Percentiles rank a stretch among this genome's conserved stretches.
Evolutionary conservation across 2,329 filamentous ascomycete genomes (phyloP).

Genomic region (Diaporthe sp.): DNA sequence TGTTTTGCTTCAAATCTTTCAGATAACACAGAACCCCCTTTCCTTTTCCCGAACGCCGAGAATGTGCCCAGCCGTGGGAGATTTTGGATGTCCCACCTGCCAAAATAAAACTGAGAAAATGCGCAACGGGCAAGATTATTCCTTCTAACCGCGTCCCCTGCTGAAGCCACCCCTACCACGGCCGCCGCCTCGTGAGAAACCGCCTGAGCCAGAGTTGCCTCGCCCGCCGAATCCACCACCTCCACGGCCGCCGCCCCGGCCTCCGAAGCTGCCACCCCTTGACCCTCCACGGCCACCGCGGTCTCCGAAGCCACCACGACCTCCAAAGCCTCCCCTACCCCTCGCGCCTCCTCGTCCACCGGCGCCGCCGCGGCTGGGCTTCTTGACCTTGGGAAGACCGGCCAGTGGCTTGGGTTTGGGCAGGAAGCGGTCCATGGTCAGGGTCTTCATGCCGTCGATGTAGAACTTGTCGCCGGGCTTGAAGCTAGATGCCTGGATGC

Average conservation of each 20-base stretch:
- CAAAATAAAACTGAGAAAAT: slow-evolving; percentile 35
- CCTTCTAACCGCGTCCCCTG: slow-evolving; percentile 43
- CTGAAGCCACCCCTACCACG: slow-evolving; percentile 52
- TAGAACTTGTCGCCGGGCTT: slow-evolving; percentile 98
- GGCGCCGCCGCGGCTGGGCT: slow-evolving; percentile 67
- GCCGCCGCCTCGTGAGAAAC: slow-evolving; percentile 48
- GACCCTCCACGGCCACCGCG: slow-evolving; percentile 39
- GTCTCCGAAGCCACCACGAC: slow-evolving; percentile 50
- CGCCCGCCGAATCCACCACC: slow-evolving; percentile 43
- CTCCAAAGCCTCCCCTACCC: slow-evolving; percentile 48
- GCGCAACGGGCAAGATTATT: slow-evolving; percentile 6
- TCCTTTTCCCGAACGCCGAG: slow-evolving; percentile 42
- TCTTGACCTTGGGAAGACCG: slow-evolving; percentile 69
- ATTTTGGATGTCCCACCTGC: slow-evolving; percentile 37
- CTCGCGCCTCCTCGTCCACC: slow-evolving; percentile 59
- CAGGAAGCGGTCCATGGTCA: slow-evolving; percentile 95
- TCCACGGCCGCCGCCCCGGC: slow-evolving; percentile 51
- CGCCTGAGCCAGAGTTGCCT: slow-evolving; percentile 43
- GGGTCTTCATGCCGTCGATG: slow-evolving; percentile 93
- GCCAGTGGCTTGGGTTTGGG: slow-evolving; percentile 87
- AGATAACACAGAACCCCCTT: slow-evolving; percentile 38
- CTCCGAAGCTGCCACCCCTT: slow-evolving; percentile 43
- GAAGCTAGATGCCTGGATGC: slow-evolving; percentile 95
- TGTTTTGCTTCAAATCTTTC: slow-evolving; percentile 36
- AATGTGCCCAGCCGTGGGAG: slow-evolving; percentile 39